Evolutionary conservation across 2,329 filamentous ascomycete species (phyloP).

Genomic region (Aureobasidium melanogenum): DNA sequence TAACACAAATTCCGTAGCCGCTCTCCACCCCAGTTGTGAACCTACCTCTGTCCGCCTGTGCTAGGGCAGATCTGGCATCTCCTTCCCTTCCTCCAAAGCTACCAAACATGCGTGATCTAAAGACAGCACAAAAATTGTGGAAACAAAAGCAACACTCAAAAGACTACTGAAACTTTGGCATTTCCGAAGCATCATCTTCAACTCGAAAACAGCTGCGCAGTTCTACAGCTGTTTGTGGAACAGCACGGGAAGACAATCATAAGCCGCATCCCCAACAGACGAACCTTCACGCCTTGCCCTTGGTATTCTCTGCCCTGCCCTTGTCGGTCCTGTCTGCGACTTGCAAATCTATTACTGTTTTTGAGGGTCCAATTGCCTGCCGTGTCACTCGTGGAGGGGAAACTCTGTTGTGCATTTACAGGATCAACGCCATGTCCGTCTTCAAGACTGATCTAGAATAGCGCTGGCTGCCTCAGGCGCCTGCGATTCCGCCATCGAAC

Average conservation of each 20-base stretch:
- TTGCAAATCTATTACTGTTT: neutral
- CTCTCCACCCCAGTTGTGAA: neutral
- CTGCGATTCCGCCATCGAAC: neutral
- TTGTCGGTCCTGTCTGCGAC: neutral
- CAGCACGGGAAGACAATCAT: neutral
- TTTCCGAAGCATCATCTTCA: too few species aligned
- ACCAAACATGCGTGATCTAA: too few species aligned
- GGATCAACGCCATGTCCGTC: neutral
- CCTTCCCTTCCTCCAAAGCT: too few species aligned
- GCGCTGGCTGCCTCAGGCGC: neutral
- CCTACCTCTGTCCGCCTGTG: too few species aligned
- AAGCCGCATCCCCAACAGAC: conserved; percentile 10
- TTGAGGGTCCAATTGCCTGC: neutral
- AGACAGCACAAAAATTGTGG: too few species aligned
- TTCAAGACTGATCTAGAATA: neutral
- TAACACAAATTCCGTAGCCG: neutral
- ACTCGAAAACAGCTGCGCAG: too few species aligned
- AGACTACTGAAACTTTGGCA: too few species aligned
- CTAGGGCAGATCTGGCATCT: too few species aligned
- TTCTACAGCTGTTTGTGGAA: too few species aligned
- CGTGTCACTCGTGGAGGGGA: neutral
- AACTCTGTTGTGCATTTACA: neutral
- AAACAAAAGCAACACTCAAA: too few species aligned
- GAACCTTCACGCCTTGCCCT: neutral
- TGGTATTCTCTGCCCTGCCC: neutral